Base-by-base conservation (phyloP, 352 stramenopile genomes). In the Phytophthora hibernalis region DNA sequence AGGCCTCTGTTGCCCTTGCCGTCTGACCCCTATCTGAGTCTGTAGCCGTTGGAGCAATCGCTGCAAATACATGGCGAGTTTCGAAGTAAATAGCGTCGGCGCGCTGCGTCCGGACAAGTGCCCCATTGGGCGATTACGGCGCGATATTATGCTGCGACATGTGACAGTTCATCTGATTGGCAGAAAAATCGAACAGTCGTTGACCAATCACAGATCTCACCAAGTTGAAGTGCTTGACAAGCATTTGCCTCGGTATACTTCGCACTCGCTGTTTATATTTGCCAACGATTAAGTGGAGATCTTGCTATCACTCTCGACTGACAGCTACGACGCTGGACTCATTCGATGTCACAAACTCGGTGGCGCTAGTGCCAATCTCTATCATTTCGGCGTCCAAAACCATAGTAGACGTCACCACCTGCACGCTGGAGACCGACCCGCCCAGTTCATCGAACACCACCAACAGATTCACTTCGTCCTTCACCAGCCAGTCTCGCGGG, bases 381-480 rank as follows among this genome's bases (percentile, higher is more conserved):
- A 40, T 24, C 42, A 40, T 20, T 74, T 30, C 43, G 38, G 26
- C 42, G 9, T 81, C 68, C 16, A 69, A 45, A 13, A 83, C 62
- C 67, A 91, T 87, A 2, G 61, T 78, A 13, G 83, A 91, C 5
- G 76, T 59, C 30, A 91, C 80, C 22, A 91, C 48, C 7, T 58
- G 70, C n/a, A 89, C 79, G 16, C 72, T 66, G 16, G 54, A 31
- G 24, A 89, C 49, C 0, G 79, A 82, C 1, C 82, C 83, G 8
- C 82, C 82, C 0, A 89, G 61, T 33, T 90, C 81, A 44, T 92
- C 83, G 35, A 90, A 85, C n/a, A 92, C 28, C 0, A 90, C 69
- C 10, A 92, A 38, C 21, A 89, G 31, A 63, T 92, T 90, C 22
- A 69, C 37, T 0, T 65, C 45, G 26, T 78, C 62, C 48, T 65